Evolutionary conservation across 352 stramenopile genomes (phyloP).

Genomic region (Phytophthora uliginosa): DNA sequence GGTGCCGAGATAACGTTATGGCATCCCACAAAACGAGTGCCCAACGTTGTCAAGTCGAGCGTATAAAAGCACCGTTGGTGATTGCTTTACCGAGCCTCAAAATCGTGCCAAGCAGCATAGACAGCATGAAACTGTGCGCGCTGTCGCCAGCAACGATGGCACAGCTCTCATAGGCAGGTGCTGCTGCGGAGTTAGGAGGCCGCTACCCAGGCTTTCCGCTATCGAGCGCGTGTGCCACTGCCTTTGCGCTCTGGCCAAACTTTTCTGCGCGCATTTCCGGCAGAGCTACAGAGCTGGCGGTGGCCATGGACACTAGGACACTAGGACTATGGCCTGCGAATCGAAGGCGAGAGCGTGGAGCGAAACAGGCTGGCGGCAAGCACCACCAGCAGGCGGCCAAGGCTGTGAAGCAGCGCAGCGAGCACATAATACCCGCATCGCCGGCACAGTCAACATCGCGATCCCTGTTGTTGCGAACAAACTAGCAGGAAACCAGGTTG

Average conservation of each 20-base stretch:
- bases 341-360: too few species aligned
- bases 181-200: not conserved
- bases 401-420: too few species aligned
- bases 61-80: not conserved
- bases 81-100: not conserved
- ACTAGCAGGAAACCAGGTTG: too few species aligned
- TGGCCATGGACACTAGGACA: too few species aligned
- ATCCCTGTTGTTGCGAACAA: too few species aligned
- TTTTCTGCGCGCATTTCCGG: not conserved
- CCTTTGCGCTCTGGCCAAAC: not conserved
- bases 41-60: not conserved
- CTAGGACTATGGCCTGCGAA: too few species aligned
- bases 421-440: too few species aligned
- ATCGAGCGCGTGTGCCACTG: not conserved
- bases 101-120: not conserved
- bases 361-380: too few species aligned
- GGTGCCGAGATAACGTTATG: not conserved
- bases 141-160: not conserved
- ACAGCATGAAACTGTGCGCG: not conserved
- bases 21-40: not conserved
- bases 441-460: too few species aligned
- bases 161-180: not conserved
- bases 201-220: not conserved
- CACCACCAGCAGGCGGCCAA: too few species aligned
- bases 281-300: too few species aligned